Evolutionary conservation across 176 grass and related monocot genomes (phyloP).

Genomic region (Phragmites australis): DNA sequence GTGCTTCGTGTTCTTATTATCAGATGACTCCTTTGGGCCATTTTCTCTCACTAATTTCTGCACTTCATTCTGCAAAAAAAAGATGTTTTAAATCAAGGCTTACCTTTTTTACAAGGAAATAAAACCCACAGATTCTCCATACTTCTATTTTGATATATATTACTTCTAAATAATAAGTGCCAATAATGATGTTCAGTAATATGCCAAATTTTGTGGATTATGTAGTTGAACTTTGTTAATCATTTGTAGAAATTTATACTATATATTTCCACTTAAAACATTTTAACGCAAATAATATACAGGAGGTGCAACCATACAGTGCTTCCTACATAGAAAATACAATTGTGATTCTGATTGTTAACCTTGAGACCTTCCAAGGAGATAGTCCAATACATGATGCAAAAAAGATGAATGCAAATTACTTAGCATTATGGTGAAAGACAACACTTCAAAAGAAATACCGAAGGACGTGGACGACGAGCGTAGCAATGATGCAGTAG

Average conservation of each 20-base stretch:
- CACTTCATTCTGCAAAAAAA: constrained; percentile 60
- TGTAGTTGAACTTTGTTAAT: no score
- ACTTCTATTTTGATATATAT: not conserved
- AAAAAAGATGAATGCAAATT: constrained; percentile 22
- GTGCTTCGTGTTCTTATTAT: constrained; percentile 60
- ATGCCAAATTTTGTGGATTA: no score
- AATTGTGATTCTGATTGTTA: constrained; percentile 82
- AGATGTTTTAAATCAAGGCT: not conserved
- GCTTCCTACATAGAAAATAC: constrained; percentile 20
- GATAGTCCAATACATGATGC: constrained; percentile 47
- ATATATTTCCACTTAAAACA: not conserved
- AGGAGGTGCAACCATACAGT: not conserved
- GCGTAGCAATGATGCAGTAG: no score
- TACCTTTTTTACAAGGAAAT: not conserved
- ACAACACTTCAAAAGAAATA: not conserved
- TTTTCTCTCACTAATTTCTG: constrained; percentile 62
- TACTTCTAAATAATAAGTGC: no score
- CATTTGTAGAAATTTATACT: no score
- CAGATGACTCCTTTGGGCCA: constrained; percentile 47
- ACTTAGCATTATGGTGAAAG: not conserved
- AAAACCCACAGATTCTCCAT: no score
- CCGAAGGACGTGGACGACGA: no score
- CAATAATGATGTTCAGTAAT: no score
- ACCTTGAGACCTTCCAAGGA: constrained; percentile 76
- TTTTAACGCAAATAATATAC: not conserved